phyloP scores from a whole-genome alignment of 805 yeast genomes.

The Candida oleophila region DNA sequence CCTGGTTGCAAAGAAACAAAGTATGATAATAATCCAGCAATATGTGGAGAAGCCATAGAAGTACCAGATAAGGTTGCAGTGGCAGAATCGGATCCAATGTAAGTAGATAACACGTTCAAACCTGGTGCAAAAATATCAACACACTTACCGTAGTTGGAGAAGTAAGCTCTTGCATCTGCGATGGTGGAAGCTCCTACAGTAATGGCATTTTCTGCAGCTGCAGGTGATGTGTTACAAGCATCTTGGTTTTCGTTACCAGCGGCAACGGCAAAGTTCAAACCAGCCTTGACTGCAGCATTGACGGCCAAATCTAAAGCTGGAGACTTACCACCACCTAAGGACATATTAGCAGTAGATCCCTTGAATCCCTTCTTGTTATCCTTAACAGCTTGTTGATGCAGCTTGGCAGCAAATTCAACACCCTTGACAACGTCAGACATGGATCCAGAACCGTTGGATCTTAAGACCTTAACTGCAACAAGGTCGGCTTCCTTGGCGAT shows the following conservation, averaged over 20 bases:
- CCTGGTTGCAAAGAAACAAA: constrained; percentile 84
- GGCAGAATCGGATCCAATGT: constrained; percentile 72
- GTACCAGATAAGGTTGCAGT: constrained; percentile 91
- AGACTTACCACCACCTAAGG: constrained; percentile 91
- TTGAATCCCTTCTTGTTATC: constrained; percentile 63
- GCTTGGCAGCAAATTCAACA: constrained; percentile 77
- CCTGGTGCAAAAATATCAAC: constrained; percentile 98
- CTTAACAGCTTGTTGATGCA: constrained; percentile 57
- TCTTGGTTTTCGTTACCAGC: constrained; percentile 95
- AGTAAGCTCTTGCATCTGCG: constrained; percentile 87
- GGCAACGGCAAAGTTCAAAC: constrained; percentile 91
- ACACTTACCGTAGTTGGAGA: constrained; percentile 94
- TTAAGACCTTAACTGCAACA: constrained; percentile 81
- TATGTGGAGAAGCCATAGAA: constrained; percentile 98
- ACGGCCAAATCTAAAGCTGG: constrained; percentile 85
- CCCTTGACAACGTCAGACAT: constrained; percentile 85
- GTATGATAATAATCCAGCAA: constrained; percentile 88
- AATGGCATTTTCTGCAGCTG: constrained; percentile 77
- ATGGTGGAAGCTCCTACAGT: constrained; percentile 95
- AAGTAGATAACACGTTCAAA: constrained; percentile 79
- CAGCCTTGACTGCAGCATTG: constrained; percentile 84
- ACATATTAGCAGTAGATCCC: constrained; percentile 90
- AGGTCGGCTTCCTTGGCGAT: constrained; percentile 78
- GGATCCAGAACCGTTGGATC: constrained; percentile 79
- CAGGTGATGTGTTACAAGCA: constrained; percentile 92